Conservation (phyloP, 164 flowering plant species). For the Annona cherimola region DNA sequence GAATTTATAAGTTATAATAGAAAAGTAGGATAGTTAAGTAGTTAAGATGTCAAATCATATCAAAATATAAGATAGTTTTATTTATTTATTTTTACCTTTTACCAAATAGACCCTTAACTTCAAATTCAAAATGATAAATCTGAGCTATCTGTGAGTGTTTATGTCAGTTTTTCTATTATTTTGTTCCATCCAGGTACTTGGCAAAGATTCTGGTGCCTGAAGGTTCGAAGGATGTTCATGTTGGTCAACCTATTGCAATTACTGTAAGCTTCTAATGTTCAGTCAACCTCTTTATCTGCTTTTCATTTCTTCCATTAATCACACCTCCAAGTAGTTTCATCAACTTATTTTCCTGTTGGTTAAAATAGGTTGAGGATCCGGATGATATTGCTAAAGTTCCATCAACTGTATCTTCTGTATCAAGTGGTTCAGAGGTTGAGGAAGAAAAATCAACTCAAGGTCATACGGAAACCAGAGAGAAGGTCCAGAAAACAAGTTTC, state of each 20-base stretch:
- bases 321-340: not conserved
- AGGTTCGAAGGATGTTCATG: constrained; percentile 88
- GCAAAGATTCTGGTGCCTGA: constrained; percentile 87
- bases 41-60: too few relatives aligned
- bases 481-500: constrained; percentile 30
- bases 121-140: constrained; percentile 2
- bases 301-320: not conserved
- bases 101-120: too few relatives aligned
- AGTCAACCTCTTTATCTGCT: not conserved
- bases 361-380: constrained; percentile 65
- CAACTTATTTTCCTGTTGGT: constrained; percentile 3
- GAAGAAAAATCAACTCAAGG: constrained; percentile 39
- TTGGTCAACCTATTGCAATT: constrained; percentile 86
- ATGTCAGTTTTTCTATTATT: constrained; percentile 9
- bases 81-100: too few relatives aligned
- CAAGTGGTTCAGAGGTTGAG: constrained; percentile 28
- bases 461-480: constrained; percentile 21
- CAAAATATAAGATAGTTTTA: too few relatives aligned
- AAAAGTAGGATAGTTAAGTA: too few relatives aligned
- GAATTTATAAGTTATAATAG: too few relatives aligned
- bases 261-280: constrained; percentile 52
- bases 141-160: not conserved
- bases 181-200: constrained; percentile 42
- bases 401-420: constrained; percentile 28
- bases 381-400: constrained; percentile 57